A percentile compares a stretch with the other conserved stretches of the same genome.
These are phyloP conservation scores for Paramecium pentaurelia DNA, from an alignment of 73 alveolate species.

Conservation along the genomic window DNA sequence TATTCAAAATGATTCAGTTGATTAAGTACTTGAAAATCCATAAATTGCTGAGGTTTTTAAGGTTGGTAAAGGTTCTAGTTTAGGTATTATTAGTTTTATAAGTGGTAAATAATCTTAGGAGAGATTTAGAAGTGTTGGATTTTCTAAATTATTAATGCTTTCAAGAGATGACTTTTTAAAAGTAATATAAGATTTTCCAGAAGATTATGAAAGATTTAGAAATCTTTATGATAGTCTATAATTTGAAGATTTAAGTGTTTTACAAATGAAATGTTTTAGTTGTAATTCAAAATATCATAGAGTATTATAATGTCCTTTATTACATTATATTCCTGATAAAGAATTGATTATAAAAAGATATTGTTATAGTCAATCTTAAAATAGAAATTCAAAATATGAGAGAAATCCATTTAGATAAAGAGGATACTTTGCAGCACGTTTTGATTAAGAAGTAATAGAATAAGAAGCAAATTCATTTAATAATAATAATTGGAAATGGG, in stretches of 20 bases:
- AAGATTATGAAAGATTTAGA: constrained; percentile 54
- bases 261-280: constrained; percentile 34
- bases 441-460: neutral
- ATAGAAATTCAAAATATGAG: neutral
- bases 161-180: constrained; percentile 49
- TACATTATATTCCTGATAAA: constrained; percentile 56
- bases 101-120: neutral
- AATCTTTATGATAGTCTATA: constrained; percentile 31
- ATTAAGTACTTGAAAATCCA: neutral
- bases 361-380: neutral
- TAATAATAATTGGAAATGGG: constrained; percentile 48
- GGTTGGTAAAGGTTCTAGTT: constrained; percentile 5
- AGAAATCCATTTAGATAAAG: constrained; percentile 1
- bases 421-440: neutral
- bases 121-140: constrained; percentile 44
- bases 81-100: constrained; percentile 6
- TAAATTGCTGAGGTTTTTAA: neutral
- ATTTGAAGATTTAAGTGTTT: neutral
- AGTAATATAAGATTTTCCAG: constrained; percentile 36
- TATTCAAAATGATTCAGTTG: neutral
- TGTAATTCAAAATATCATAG: constrained; percentile 45
- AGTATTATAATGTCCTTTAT: constrained; percentile 51
- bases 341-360: constrained; percentile 13
- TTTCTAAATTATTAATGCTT: constrained; percentile 21
- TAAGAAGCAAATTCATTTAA: neutral